Evolutionary conservation across 192 early-diverging fungal genomes (phyloP), one percentile per base, ranked within the genome.

Genomic region (Rhizoclosmatium globosum): DNA sequence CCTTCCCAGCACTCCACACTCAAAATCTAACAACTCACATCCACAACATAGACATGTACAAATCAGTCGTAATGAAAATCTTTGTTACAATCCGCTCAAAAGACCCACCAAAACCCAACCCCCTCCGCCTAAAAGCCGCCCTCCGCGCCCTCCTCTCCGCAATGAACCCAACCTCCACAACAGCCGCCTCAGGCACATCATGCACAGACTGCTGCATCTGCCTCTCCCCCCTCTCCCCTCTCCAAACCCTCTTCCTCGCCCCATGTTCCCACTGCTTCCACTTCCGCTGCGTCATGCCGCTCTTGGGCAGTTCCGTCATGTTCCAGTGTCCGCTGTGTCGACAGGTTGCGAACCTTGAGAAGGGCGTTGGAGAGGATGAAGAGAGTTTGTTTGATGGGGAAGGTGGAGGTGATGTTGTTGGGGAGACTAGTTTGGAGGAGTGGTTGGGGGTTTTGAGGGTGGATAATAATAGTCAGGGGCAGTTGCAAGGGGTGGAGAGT

Each of bases 181-280:
- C 82, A 38, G 82, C 82, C 72, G 85, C 81, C 75, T 93, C 59
- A 59, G n/a, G n/a, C n/a, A 61, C 72, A 21, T 81, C 77, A 42
- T 62, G 71, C 67, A 81, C 79, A 19, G 84, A 95, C 84, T 96
- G 95, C 85, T 96, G 94, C 81, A 97, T 97, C 80, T 97, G 96
- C 83, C 87, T 96, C 80, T 94, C 90, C 83, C 86, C 91, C 68
- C 95, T 97, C 80, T 88, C 89, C 3, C 93, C 94, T 45, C 93
- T 91, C 86, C 96, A 97, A 85, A 92, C 95, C 21, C 89, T 97
- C 77, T 97, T 97, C 83, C 87, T 96, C 46, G 94, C 95, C 1
- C 96, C 96, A 4, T 97, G 96, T 83, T 95, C 93, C 31, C 96
- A 97, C 72, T 93, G 93, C 75, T 97, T 94, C 88, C 96, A 97